Evolutionary conservation across 129 eudicot species (phyloP).

Genomic region (Flaveria linearis): DNA sequence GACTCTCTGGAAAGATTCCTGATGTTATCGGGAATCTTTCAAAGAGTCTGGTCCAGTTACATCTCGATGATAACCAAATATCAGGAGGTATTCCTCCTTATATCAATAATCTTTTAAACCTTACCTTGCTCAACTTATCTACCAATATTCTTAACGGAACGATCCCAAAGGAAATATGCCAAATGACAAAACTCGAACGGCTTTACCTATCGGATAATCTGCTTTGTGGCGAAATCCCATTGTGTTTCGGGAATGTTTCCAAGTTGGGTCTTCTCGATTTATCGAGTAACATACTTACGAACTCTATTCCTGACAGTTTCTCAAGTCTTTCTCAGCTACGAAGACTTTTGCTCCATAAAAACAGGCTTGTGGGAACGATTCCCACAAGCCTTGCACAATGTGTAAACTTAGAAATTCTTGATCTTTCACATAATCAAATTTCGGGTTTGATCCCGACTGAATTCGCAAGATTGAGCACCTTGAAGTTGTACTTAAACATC

Average conservation of each 20-base stretch:
- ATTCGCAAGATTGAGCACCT: slow-evolving; percentile 73
- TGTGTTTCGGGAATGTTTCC: slow-evolving; percentile 53
- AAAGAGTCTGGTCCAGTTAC: slow-evolving; percentile 50
- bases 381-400: slow-evolving; percentile 74
- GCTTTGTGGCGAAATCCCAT: slow-evolving; percentile 71
- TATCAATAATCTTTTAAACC: slow-evolving; percentile 65
- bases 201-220: slow-evolving; percentile 60
- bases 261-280: slow-evolving; percentile 80
- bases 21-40: slow-evolving; percentile 63
- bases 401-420: slow-evolving; percentile 76
- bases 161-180: slow-evolving; percentile 56
- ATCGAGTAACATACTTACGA: slow-evolving; percentile 63
- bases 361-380: slow-evolving; percentile 56
- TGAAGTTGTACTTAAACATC: slow-evolving; percentile 76
- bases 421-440: slow-evolving; percentile 66
- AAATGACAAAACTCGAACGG: slow-evolving; percentile 61
- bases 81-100: slow-evolving; percentile 65
- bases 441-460: slow-evolving; percentile 62
- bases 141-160: slow-evolving; percentile 54
- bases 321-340: slow-evolving; percentile 67
- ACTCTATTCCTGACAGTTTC: slow-evolving; percentile 65
- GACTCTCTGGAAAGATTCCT: slow-evolving; percentile 62
- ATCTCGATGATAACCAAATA: slow-evolving; percentile 66
- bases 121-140: slow-evolving; percentile 74
- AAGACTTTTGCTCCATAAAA: slow-evolving; percentile 57